Conservation (phyloP, 768 basidiomycete genomes). For the Infundibulicybe gibba region DNA sequence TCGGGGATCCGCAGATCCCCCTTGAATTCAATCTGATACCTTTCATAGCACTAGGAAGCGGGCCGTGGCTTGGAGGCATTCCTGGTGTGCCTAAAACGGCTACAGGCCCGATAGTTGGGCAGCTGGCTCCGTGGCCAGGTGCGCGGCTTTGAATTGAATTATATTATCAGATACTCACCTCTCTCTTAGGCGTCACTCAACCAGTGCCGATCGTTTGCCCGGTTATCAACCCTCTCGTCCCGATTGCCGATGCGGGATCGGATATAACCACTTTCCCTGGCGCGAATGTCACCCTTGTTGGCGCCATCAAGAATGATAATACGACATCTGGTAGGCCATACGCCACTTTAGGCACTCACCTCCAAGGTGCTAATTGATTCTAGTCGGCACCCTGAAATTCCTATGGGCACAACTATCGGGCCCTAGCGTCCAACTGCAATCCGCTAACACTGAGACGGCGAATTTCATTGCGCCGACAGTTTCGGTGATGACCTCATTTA, state of each 20-base stretch:
- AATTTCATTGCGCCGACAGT: conserved; percentile 9
- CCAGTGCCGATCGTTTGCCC: conserved; percentile 3
- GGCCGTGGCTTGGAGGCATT: conserved; percentile 12
- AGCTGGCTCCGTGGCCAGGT: conserved; percentile 16
- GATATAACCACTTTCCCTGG: conserved; percentile 8
- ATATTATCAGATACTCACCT: too few relatives aligned
- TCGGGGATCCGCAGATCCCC: conserved; percentile 7
- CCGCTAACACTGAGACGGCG: conserved; percentile 2
- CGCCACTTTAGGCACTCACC: neutral
- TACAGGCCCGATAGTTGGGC: conserved; percentile 13
- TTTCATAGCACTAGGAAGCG: conserved; percentile 10
- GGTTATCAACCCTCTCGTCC: conserved; percentile 5
- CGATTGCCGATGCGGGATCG: conserved; percentile 6
- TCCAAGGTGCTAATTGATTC: neutral
- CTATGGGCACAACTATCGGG: conserved; percentile 9
- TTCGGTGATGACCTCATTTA: neutral
- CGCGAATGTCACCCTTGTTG: conserved; percentile 4
- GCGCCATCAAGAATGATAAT: conserved; percentile 5
- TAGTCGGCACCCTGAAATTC: conserved; percentile 5
- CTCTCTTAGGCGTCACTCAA: neutral
- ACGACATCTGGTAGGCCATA: neutral
- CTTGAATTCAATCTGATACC: conserved; percentile 15
- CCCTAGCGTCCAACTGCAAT: neutral
- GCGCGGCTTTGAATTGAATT: neutral
- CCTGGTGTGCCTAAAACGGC: conserved; percentile 1